Evolutionary conservation across 345 rosid species (phyloP), one percentile per base, ranked within the genome.

Genomic region (Turritis glabra): DNA sequence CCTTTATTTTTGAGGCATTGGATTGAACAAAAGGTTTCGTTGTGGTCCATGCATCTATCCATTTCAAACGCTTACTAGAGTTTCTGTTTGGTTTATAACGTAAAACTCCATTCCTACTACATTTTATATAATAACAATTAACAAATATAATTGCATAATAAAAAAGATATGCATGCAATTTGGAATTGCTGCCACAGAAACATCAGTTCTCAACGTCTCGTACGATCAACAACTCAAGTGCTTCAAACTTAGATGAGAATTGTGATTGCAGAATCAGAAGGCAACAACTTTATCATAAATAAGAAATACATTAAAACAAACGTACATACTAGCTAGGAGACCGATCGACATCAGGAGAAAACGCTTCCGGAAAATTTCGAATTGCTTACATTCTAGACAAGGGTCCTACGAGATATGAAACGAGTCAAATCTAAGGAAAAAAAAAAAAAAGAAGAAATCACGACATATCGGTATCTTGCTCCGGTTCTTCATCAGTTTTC

Each of bases 21-120:
- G 65, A 55, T 46, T 55, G 41, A 74, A 46, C 71, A 73, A 65
- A 74, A 56, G 71, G 72, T 56, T 55, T 56, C 15, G 21, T 4
- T 56, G 78, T 65, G 78, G 78, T 65, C 72, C 72, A 74, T 74
- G 58, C 58, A 74, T 64, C 43, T 38, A 51, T 62, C 62, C 40
- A 65, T 65, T 33, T 65, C 51, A 74, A 65, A 46, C 40, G 26
- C 30, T 57, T 65, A 33, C 22, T 46, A 38, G 14, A 48, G 21
- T 19, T 50, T 61, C 11, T 58, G 69, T 61, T 15, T 75, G 67
- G 54, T 38, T 47, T 57, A n/a, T n/a, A 9, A 40, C 67, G 38
- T 25, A 32, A 18, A 65, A 23, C 10, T 29, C 35, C 19, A 43
- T 22, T 14, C 27, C 14, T 30, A 26, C 38, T 7, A n/a, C 32